Evolutionary conservation across 305 asterid genomes (phyloP), one percentile per base, ranked within the genome.

Genomic region (Fraxinus nigra): DNA sequence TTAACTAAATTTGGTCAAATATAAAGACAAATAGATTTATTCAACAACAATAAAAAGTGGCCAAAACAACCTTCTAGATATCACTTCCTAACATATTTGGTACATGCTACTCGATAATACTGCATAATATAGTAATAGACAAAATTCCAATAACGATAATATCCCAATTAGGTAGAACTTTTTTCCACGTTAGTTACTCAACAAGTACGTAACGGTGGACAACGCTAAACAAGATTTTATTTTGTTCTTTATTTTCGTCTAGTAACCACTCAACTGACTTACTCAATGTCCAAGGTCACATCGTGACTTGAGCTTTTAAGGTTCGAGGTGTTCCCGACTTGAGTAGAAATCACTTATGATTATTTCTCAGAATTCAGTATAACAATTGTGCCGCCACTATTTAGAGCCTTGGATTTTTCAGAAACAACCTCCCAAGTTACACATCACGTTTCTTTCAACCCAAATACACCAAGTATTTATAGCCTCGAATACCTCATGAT

Each of bases 381-480:
- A 2, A 8, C 30, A 61, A 61, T 5, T 28, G 70, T 0, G 70
- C 70, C 32, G 2, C 22, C 6, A 51, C 61, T 51, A 51, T 3
- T 51, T n/a, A 16, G 67, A 56, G 67, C 3, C 28, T 18, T 18
- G 28, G 67, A 56, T 56, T 56, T 54, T 8, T 61, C 51, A 56
- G 80, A 86, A 90, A 89, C 87, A 87, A 7, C 88, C 90, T 81
- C 82, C 83, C 81, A 51, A 82, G 79, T 92, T 93, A 88, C 98
- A 90, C 70, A 78, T 84, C 96, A 93, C 98, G 97, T 93, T 89
- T 95, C 97, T 95, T 46, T 85, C n/a, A 63, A 7, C 72, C n/a
- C 0, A 18, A 76, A 84, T 75, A 81, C 72, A 75, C 78, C 90
- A 85, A 51, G 65, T 85, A 93, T 92, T 89, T 89, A 90, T 85